Evolutionary conservation across 116 monocot genomes (phyloP).

Genomic region (Phalaenopsis hybrid): DNA sequence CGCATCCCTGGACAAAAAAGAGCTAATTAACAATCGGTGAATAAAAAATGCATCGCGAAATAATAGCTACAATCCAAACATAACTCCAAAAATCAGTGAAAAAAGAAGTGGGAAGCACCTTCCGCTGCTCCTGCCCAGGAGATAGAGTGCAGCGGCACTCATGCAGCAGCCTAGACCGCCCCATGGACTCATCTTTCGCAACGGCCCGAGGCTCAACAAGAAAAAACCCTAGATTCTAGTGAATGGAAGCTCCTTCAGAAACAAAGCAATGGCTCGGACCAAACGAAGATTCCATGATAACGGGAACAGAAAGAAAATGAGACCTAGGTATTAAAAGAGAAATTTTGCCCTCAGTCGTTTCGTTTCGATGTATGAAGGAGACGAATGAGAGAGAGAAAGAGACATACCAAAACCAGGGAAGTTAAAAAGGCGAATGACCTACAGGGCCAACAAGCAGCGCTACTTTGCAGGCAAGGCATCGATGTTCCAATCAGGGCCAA

Average conservation of each 20-base stretch:
- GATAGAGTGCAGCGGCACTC: constrained; percentile 81
- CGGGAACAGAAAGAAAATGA: background rate
- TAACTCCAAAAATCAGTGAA: background rate
- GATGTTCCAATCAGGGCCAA: background rate
- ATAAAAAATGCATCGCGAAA: background rate
- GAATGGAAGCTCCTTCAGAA: background rate
- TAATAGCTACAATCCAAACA: background rate
- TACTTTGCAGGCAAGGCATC: background rate
- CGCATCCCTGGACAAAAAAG: constrained; percentile 52
- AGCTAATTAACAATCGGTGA: background rate
- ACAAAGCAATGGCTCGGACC: background rate
- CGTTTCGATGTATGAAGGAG: background rate
- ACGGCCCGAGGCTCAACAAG: background rate
- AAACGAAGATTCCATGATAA: background rate
- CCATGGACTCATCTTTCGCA: constrained; percentile 66
- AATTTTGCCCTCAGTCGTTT: background rate
- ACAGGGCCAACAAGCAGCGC: background rate
- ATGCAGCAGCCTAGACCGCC: constrained; percentile 78
- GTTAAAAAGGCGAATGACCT: background rate
- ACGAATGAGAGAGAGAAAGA: background rate
- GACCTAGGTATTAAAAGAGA: background rate
- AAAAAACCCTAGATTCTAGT: constrained; percentile 7
- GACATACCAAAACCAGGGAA: background rate
- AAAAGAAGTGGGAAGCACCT: constrained; percentile 25
- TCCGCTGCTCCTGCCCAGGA: constrained; percentile 75